Evolutionary conservation across 192 early-diverging fungal species (phyloP), one percentile per base, ranked within the genome.

Genomic region (Neocallimastix lanati): DNA sequence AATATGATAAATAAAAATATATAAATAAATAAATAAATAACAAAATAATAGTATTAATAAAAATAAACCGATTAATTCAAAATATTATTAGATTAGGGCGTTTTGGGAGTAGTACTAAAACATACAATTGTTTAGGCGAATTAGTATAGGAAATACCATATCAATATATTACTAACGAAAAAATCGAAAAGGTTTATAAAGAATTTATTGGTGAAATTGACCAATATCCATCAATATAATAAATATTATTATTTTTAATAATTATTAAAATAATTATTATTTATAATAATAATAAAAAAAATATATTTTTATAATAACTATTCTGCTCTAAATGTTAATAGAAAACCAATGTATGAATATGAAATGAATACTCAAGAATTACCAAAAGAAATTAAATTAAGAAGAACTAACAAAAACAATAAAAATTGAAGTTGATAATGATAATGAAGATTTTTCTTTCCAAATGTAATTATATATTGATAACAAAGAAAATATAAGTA

Each of bases 321-420:
- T 82, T 93, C 92, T 76, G 92, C 92, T 0, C 78, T 93, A 25
- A 86, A 83, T 29, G 84, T 94, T 38, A 86, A 92, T 40, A 92
- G 93, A 28, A 88, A 89, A 79, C 80, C 90, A 29, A 81, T 94
- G 14, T 93, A 93, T 78, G 88, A 93, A 25, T 93, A 93, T 82
- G 92, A 92, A 0, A 86, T 92, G 13, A 80, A 82, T 18, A 88
- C 88, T 4, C 16, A 50, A 50, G 40, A 50, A 50, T 21, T 50
- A 50, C 40, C 40, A 50, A 50, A 50, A 50, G 40, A 50, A 50
- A 50, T 50, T 14, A 50, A 50, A 50, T 50, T 18, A 21, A 50
- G 40, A 50, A 50, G 21, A 50, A 50, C 40, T 18, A 21, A 14
- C 40, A 21, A 50, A 50, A 21, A 50, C 40, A 21, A 50, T 50